These are phyloP conservation scores for Crithidia sp. DNA, from an alignment of 208 protist species.

Conservation along the genomic window DNA sequence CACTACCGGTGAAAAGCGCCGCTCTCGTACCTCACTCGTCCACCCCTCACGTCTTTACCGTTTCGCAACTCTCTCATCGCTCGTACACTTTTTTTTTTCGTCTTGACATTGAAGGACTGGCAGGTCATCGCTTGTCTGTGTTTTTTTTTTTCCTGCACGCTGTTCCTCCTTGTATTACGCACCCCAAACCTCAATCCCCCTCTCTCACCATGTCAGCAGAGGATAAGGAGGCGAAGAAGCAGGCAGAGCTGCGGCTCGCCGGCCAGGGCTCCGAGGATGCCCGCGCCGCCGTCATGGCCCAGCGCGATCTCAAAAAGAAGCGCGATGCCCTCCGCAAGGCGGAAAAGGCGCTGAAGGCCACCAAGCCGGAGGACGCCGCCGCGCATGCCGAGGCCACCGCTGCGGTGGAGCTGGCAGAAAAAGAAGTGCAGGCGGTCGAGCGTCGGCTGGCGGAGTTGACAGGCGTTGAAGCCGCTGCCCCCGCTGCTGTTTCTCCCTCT, in stretches of 20 bases:
- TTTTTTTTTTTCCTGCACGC: neutral
- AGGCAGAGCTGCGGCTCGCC: slow-evolving; percentile 25
- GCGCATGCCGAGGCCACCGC: neutral
- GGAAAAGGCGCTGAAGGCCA: slow-evolving; percentile 45
- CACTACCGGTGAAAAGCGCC: too few species aligned
- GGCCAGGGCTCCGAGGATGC: slow-evolving; percentile 44
- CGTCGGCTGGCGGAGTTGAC: slow-evolving; percentile 18
- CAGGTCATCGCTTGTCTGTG: too few species aligned
- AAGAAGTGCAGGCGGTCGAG: slow-evolving; percentile 21
- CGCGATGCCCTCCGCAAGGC: slow-evolving; percentile 45
- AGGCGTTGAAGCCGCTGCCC: neutral
- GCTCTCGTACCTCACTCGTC: too few species aligned
- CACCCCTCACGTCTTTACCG: too few species aligned
- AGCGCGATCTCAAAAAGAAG: slow-evolving; percentile 64
- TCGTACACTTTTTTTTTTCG: neutral
- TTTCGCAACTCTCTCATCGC: neutral
- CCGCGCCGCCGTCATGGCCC: slow-evolving; percentile 35
- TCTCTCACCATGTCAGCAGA: slow-evolving; percentile 1
- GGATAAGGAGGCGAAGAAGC: slow-evolving; percentile 33
- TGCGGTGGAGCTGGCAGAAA: neutral
- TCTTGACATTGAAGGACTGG: too few species aligned
- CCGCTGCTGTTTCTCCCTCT: neutral
- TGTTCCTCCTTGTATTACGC: too few species aligned
- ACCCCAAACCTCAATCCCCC: too few species aligned
- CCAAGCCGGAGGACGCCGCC: slow-evolving; percentile 25